Evolutionary conservation across 345 rosid genomes (phyloP).

Genomic region (Capsella bursapastoris): DNA sequence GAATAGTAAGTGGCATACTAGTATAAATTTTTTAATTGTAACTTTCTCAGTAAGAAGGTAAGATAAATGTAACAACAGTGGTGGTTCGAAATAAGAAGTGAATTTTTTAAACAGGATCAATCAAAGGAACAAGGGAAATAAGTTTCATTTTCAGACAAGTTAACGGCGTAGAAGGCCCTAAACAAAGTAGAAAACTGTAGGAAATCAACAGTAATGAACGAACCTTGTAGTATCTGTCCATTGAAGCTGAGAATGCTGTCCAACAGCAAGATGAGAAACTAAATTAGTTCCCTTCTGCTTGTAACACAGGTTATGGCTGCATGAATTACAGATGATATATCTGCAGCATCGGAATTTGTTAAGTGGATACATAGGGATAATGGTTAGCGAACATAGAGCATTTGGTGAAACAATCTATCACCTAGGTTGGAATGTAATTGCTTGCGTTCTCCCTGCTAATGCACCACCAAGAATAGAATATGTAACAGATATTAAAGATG

Average conservation of each 20-base stretch:
- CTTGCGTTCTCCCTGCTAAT: conserved; percentile 75
- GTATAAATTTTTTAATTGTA: conserved; percentile 12
- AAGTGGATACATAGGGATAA: conserved; percentile 26
- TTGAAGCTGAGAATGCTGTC: conserved; percentile 84
- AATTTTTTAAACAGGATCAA: neutral
- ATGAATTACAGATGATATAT: conserved; percentile 84
- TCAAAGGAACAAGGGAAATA: conserved; percentile 4
- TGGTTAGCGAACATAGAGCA: conserved; percentile 20
- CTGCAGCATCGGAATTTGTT: conserved; percentile 49
- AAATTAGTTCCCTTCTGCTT: conserved; percentile 87
- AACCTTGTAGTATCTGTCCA: conserved; percentile 88
- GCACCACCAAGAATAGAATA: conserved; percentile 67
- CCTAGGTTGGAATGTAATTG: conserved; percentile 92
- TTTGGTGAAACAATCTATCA: conserved; percentile 35
- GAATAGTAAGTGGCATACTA: conserved; percentile 25
- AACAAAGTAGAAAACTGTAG: conserved; percentile 15
- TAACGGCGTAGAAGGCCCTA: conserved; percentile 2
- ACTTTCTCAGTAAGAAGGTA: conserved; percentile 20
- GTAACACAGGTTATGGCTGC: conserved; percentile 76
- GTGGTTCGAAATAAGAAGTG: conserved; percentile 13
- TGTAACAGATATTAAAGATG: conserved; percentile 76
- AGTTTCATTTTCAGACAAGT: conserved; percentile 9
- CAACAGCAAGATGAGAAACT: conserved; percentile 64
- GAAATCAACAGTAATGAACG: conserved; percentile 20
- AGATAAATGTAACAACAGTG: conserved; percentile 19